These are phyloP conservation scores for Corchorus capsularis DNA, from an alignment of 345 rosid species.

Conservation along the genomic window DNA sequence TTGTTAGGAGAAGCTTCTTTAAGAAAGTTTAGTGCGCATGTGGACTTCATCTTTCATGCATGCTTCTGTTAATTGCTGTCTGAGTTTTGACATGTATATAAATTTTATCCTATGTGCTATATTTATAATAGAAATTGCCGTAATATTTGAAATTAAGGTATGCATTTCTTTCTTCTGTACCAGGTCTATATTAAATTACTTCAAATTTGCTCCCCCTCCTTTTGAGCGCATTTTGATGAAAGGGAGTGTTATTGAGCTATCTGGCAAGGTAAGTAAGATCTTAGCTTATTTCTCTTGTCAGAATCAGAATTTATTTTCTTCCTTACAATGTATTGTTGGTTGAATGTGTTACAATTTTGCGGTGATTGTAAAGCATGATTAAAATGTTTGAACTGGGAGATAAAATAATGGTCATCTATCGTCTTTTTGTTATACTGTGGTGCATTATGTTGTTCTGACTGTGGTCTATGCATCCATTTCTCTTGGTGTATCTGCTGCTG, in stretches of 20 bases:
- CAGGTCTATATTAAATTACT: conserved; percentile 75
- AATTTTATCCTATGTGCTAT: neutral
- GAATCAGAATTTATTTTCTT: neutral
- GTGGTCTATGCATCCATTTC: neutral
- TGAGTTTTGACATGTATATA: conserved; percentile 1
- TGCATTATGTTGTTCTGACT: neutral
- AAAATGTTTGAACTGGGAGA: neutral
- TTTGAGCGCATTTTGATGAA: conserved; percentile 59
- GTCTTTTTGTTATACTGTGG: neutral
- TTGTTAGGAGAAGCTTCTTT: too few species aligned
- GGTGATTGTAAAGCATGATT: neutral
- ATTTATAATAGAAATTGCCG: neutral
- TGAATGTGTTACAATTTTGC: neutral
- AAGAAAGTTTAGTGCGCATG: neutral
- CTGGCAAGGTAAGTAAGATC: conserved; percentile 42
- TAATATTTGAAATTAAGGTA: neutral
- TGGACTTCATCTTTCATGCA: neutral
- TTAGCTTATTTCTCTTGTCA: neutral
- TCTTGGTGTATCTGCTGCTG: neutral
- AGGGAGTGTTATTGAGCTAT: conserved; percentile 31
- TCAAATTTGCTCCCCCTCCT: conserved; percentile 80
- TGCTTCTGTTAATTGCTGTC: neutral
- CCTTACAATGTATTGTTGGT: neutral
- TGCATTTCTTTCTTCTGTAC: conserved; percentile 20
- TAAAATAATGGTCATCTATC: neutral